Evolutionary conservation across 2,329 filamentous ascomycete species (phyloP).

Genomic region (Ampelomyces quisqualis): DNA sequence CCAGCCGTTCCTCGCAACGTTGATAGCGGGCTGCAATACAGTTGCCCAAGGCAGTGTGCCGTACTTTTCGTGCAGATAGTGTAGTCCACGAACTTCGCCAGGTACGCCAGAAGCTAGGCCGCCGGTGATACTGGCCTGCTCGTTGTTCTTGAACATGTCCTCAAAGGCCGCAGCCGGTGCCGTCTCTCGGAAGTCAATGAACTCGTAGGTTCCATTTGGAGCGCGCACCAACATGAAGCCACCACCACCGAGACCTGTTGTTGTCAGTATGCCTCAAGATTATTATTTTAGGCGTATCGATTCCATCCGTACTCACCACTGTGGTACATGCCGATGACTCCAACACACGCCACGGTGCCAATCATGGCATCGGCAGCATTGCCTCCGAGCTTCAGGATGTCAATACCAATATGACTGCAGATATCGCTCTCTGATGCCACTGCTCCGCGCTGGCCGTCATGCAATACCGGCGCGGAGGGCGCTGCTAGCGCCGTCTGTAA

Average conservation of each 20-base stretch:
- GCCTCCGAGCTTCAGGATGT: conserved; percentile 51
- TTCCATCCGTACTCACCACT: conserved; percentile 41
- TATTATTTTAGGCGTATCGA: too few species aligned
- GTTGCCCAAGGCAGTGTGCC: conserved; percentile 59
- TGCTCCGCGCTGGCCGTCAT: conserved; percentile 43
- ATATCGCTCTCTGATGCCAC: conserved; percentile 50
- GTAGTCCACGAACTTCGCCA: conserved; percentile 74
- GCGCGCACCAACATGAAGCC: conserved; percentile 84
- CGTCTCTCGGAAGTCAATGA: conserved; percentile 85
- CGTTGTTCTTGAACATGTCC: conserved; percentile 80
- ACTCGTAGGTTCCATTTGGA: conserved; percentile 73
- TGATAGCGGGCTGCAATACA: conserved; percentile 72
- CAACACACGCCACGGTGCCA: conserved; percentile 51
- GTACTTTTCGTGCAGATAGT: conserved; percentile 73
- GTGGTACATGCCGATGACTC: conserved; percentile 53
- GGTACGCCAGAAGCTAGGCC: conserved; percentile 70
- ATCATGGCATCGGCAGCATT: conserved; percentile 54
- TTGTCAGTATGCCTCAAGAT: conserved; percentile 6
- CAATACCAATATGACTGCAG: conserved; percentile 51
- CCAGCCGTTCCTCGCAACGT: conserved; percentile 63
- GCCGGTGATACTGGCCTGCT: conserved; percentile 65
- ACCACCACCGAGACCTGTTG: conserved; percentile 79
- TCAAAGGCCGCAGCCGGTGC: conserved; percentile 78
- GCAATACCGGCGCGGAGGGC: conserved; percentile 16
- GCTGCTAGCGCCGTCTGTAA: conserved; percentile 28